Base-by-base conservation (phyloP, 345 rosid genomes). In the Acer campestre region DNA sequence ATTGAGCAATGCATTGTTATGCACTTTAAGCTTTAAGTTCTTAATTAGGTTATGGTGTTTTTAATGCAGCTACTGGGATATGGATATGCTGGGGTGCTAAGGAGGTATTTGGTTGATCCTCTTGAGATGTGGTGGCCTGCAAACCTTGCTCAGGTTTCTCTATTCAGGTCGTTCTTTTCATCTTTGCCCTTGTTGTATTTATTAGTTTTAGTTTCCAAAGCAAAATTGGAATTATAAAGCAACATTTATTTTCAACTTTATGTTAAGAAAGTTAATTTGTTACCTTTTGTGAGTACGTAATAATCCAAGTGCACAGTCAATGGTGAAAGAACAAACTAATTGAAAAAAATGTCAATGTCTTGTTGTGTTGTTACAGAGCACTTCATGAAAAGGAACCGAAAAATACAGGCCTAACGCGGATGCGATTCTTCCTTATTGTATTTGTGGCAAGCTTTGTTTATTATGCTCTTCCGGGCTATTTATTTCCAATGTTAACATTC, bases 51-150 rank as follows among this genome's bases (percentile, higher is more conserved):
- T 11, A 59, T 31, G 40, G 38, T 20, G 16, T 46, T 68, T 18
- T 10, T 31, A 49, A 14, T 46, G 42, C 84, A 95, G 99, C 64
- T 97, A 40, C 55, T 97, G 84, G 99, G 99, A 6, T 97, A 97
- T 77, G 99, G 99, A 38, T 97, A 98, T 98, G 99, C 99, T 79
- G 99, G 99, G 51, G 87, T 97, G 89, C 83, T 97, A 10, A 90
- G 98, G 89, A 92, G 89, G 88, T 97, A 92, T 83, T 74, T 97
- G 77, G 99, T 97, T 73, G 93, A 97, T 85, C 99, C 99, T 31
- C 94, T 86, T 11, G 98, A 97, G 79, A 97, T 97, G 99, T 97
- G 99, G 99, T 97, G 99, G 99, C 99, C 99, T 61, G 70, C 99
- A 3, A 97, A 94, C 74, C 95, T 97, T 73, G 99, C 99, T 79